These are phyloP conservation scores for Wickerhamomyces strasburgensis DNA, from an alignment of 805 yeast species.

Conservation along the genomic window DNA sequence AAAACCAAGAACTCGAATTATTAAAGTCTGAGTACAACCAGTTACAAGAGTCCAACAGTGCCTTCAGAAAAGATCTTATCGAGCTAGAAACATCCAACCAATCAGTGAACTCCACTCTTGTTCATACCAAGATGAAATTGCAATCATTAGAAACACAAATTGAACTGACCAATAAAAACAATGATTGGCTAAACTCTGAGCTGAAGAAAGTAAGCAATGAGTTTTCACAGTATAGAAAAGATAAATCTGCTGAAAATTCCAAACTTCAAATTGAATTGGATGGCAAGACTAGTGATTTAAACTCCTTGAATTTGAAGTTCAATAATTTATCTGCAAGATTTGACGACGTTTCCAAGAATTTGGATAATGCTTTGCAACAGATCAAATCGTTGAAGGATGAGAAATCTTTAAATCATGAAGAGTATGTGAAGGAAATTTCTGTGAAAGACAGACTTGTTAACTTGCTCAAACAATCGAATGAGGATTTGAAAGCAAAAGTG, in stretches of 20 bases:
- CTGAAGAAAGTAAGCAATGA: constrained; percentile 30
- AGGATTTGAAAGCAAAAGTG: constrained; percentile 48
- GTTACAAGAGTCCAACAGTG: constrained; percentile 30
- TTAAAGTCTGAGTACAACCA: constrained; percentile 35
- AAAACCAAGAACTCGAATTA: constrained; percentile 31
- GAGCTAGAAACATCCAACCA: constrained; percentile 35
- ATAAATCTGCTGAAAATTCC: constrained; percentile 24
- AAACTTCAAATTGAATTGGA: constrained; percentile 28
- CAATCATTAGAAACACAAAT: constrained; percentile 39
- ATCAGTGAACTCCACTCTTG: constrained; percentile 23
- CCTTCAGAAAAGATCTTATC: constrained; percentile 35
- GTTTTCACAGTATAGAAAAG: constrained; percentile 25
- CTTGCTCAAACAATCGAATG: constrained; percentile 48
- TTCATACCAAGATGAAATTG: constrained; percentile 29
- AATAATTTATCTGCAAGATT: constrained; percentile 32
- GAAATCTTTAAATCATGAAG: constrained; percentile 38
- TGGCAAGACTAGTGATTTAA: constrained; percentile 26
- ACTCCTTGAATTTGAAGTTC: constrained; percentile 22
- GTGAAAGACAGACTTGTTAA: constrained; percentile 58
- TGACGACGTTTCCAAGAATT: constrained; percentile 31
- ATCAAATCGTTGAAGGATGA: constrained; percentile 44
- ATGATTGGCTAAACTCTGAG: constrained; percentile 37
- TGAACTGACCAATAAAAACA: constrained; percentile 34
- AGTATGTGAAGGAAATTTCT: constrained; percentile 51
- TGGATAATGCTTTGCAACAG: constrained; percentile 40